Evolutionary conservation across 495 filamentous ascomycete genomes (phyloP), one percentile per base, ranked within the genome.

Genomic region (Penicillium argentinense): DNA sequence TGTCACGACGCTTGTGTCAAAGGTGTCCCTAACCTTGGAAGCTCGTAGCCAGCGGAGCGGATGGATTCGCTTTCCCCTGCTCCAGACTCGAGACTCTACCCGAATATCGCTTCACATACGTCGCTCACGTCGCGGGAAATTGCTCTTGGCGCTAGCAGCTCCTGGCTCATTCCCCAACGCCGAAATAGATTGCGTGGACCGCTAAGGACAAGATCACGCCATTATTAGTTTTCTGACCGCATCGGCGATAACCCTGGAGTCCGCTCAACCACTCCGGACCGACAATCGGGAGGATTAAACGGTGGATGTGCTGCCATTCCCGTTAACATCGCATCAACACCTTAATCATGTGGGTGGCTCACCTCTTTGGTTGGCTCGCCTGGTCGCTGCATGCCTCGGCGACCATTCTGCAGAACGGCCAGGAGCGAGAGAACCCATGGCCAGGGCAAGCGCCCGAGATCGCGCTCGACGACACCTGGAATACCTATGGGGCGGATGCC

Each of bases 321-420:
- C 6, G 21, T 16, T 18, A 18, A 27, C 17, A 47, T 19, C 24
- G n/a, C 38, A 54, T 25, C 19, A 23, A 25, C 27, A 29, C 24
- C n/a, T n/a, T 29, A 45, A 61, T 9, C 25, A 62, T 62, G 59
- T 38, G 55, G 28, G 11, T 62, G 16, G 39, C 29, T 45, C 29
- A 36, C 40, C 29, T 46, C 4, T 39, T 49, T 13, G 18, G 39
- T 8, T 34, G 51, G 1, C 37, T 64, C 5, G 25, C 36, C 2
- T 61, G 55, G 57, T 50, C 54, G 1, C 14, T 53, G 27, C 50
- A 39, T 23, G 56, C 49, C 26, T 47, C 56, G 19, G 66, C 66
- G 11, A 82, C 76, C 9, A 85, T 86, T 54, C 63, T 84, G 16
- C 72, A 86, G 45, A 87, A 87, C 62, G 82, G 80, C 12, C 83